These are phyloP conservation scores for Mortierella sp. DNA, from an alignment of 371 early-diverging fungal genomes.

Conservation along the genomic window DNA sequence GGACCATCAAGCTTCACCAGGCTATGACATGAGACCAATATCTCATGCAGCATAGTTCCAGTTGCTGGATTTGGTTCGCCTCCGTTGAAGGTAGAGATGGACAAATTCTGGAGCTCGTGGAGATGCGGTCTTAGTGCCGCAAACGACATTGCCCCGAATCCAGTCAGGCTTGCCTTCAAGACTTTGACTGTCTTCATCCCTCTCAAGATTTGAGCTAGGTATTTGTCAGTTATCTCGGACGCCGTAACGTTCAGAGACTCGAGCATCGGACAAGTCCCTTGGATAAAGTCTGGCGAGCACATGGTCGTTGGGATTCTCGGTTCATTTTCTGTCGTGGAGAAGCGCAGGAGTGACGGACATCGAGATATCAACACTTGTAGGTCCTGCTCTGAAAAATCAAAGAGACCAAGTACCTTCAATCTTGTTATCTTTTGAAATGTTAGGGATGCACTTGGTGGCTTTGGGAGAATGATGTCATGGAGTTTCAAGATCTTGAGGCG, in stretches of 20 bases:
- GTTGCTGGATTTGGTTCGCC: not conserved
- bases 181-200: not conserved
- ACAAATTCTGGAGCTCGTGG: not conserved
- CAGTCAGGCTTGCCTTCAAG: not conserved
- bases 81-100: not conserved
- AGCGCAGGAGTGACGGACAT: not conserved
- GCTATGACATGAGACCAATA: not conserved
- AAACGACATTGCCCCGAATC: not conserved
- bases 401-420: not conserved
- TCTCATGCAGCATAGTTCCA: not conserved
- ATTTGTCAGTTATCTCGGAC: not conserved
- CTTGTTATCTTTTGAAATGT: not conserved
- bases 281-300: not conserved
- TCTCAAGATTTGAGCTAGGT: not conserved
- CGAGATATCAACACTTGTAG: not conserved
- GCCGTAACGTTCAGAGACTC: not conserved
- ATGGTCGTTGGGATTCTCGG: not conserved
- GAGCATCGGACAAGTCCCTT: not conserved
- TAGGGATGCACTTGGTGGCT: not conserved
- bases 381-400: not conserved
- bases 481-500: not conserved
- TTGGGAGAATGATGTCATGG: not conserved
- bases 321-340: not conserved
- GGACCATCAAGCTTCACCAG: not conserved
- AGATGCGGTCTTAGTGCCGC: not conserved